Evolutionary conservation across 2,329 filamentous ascomycete species (phyloP).

Genomic region (Gnomoniopsis sp.): DNA sequence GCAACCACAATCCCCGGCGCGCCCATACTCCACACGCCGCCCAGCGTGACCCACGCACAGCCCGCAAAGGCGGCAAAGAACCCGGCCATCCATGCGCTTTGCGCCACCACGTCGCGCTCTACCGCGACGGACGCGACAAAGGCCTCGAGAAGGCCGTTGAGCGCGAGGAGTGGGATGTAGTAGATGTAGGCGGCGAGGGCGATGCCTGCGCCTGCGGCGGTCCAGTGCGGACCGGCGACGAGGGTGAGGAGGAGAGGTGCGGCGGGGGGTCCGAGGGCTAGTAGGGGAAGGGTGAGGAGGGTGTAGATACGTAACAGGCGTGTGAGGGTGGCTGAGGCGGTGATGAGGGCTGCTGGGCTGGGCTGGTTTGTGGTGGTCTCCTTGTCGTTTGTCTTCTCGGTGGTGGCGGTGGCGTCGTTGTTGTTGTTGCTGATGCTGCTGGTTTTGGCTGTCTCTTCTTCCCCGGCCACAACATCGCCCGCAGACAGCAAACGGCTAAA

Average conservation of each 20-base stretch:
- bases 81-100: slow-evolving; percentile 78
- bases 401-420: neutral
- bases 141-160: slow-evolving; percentile 89
- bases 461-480: slow-evolving; percentile 35
- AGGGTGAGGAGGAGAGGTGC: slow-evolving; percentile 71
- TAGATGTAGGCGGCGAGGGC: slow-evolving; percentile 82
- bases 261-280: slow-evolving; percentile 70
- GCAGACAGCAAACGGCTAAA: slow-evolving; percentile 73
- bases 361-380: slow-evolving; percentile 21
- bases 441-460: slow-evolving; percentile 8
- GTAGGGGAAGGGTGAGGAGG: slow-evolving; percentile 66
- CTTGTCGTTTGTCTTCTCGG: slow-evolving; percentile 12
- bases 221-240: slow-evolving; percentile 76
- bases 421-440: slow-evolving; percentile 7
- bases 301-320: slow-evolving; percentile 70
- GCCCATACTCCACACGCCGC: slow-evolving; percentile 61
- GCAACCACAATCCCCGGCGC: slow-evolving; percentile 79
- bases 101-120: slow-evolving; percentile 67
- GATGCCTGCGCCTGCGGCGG: slow-evolving; percentile 64
- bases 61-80: slow-evolving; percentile 76
- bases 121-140: slow-evolving; percentile 88
- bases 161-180: slow-evolving; percentile 86
- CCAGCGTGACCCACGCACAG: slow-evolving; percentile 71
- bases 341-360: slow-evolving; percentile 26
- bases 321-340: slow-evolving; percentile 51